Evolutionary conservation across 2,329 filamentous ascomycete species (phyloP), one percentile per base, ranked within the genome.

Genomic region (Colletotrichum kahawae): DNA sequence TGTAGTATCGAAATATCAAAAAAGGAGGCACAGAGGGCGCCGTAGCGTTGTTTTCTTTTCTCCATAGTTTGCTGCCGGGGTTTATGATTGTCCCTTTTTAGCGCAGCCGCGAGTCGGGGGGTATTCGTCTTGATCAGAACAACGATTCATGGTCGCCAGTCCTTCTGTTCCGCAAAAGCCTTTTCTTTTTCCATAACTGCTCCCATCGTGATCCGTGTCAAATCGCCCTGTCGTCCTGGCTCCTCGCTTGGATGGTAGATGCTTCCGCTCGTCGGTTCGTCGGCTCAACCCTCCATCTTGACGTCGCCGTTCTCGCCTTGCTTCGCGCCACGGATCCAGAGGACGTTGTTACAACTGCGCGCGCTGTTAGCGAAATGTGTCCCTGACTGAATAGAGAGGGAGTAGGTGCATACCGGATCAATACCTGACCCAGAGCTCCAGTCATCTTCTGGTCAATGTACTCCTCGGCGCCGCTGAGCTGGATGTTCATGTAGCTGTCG

Each of bases 401-500:
- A 36, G 4, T 13, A 10, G 2, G 7, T 38, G 7, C 88, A 76
- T 85, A 97, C 94, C 96, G 90, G 82, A 99, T 98, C 81, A 99
- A 85, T 60, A 99, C 96, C 86, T 98, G 94, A 8, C 97, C 97
- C 78, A 99, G 87, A 64, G 92, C 92, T 72, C 95, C 96, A 43
- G 94, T 95, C 83, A 92, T 93, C 90, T 97, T 94, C 79, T 95
- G 93, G 83, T 95, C 92, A 82, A 98, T 94, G 86, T 93, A 98
- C 86, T 99, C 97, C 86, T 98, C 95, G 67, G 96, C 96, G 81
- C 94, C 93, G 78, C 93, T 92, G 77, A 99, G 91, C 87, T 98
- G 95, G 78, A 99, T 93, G 88, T 99, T 99, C 96, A 99, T 98
- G 89, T 99, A 99, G 83, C 94, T 95, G 88, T 99, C 97, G 82